phyloP scores from a whole-genome alignment of 495 filamentous ascomycete genomes.

The Penicillium bialowiezense region DNA sequence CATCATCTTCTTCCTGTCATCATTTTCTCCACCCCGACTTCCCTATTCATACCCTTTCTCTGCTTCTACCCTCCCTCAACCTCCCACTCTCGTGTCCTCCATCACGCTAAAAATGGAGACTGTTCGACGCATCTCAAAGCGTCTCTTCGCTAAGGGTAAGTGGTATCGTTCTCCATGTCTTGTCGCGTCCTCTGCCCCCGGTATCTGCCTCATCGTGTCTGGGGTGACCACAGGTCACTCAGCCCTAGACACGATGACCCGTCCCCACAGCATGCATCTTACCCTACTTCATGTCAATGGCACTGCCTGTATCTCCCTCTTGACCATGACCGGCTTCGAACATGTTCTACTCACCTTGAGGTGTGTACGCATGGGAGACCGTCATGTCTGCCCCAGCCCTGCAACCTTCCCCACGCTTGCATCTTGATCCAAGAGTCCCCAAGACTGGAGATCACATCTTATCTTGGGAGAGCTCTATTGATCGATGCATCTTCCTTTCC shows the following conservation, averaged over 20 bases:
- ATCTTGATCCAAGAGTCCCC: too few species aligned
- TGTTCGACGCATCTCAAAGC: constrained; percentile 1
- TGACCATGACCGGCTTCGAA: too few species aligned
- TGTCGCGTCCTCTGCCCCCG: not conserved
- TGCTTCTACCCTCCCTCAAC: constrained; percentile 3
- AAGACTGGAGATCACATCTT: too few species aligned
- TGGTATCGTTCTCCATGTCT: not conserved
- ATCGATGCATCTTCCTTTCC: too few species aligned
- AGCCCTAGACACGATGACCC: too few species aligned
- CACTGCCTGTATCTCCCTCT: too few species aligned
- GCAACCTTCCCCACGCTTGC: too few species aligned
- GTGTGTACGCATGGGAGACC: too few species aligned
- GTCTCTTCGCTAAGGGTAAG: constrained; percentile 1
- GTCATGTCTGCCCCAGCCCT: too few species aligned
- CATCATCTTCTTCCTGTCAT: not conserved
- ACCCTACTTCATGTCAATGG: not conserved
- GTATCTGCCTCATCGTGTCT: not conserved
- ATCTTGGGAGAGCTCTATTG: too few species aligned
- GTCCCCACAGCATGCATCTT: too few species aligned
- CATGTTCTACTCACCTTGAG: too few species aligned
- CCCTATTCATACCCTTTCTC: not conserved
- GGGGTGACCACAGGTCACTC: not conserved
- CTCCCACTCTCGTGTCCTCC: not conserved
- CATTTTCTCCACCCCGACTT: not conserved
- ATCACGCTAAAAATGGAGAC: not conserved